These are phyloP conservation scores for Dendrostoma leiphaemia DNA, from an alignment of 2,329 filamentous ascomycete genomes.

Conservation along the genomic window DNA sequence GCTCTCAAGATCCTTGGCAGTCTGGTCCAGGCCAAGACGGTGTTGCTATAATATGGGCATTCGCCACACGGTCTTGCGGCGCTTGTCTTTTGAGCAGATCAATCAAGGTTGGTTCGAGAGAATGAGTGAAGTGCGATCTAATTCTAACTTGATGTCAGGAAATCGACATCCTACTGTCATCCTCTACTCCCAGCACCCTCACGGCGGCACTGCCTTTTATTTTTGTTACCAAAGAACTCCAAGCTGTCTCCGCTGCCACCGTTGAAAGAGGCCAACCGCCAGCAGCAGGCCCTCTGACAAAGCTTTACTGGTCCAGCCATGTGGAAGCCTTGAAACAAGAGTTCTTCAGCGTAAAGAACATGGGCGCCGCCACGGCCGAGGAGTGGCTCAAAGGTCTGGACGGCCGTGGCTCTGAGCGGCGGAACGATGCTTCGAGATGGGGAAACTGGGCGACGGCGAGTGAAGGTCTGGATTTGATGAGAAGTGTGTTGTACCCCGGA, in stretches of 20 bases:
- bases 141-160: slow-evolving; percentile 51
- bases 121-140: neutral
- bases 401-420: slow-evolving; percentile 56
- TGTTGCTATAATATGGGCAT: slow-evolving; percentile 68
- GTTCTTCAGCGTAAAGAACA: slow-evolving; percentile 60
- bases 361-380: slow-evolving; percentile 66
- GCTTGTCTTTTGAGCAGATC: slow-evolving; percentile 60
- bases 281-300: slow-evolving; percentile 53
- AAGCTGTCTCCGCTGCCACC: slow-evolving; percentile 56
- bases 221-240: slow-evolving; percentile 59
- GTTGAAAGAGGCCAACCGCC: slow-evolving; percentile 51
- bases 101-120: slow-evolving; percentile 55
- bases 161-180: slow-evolving; percentile 64
- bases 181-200: slow-evolving; percentile 57
- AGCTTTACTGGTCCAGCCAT: slow-evolving; percentile 64
- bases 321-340: slow-evolving; percentile 61
- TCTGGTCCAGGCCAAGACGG: slow-evolving; percentile 60
- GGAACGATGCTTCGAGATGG: slow-evolving; percentile 66
- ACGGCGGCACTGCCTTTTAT: slow-evolving; percentile 68
- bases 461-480: slow-evolving; percentile 35
- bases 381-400: slow-evolving; percentile 80
- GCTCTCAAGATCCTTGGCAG: slow-evolving; percentile 45
- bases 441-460: slow-evolving; percentile 66
- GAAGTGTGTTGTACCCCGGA: slow-evolving; percentile 27
- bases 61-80: slow-evolving; percentile 65